Conservation (phyloP, 495 filamentous ascomycete species). For the Neurospora sp. region DNA sequence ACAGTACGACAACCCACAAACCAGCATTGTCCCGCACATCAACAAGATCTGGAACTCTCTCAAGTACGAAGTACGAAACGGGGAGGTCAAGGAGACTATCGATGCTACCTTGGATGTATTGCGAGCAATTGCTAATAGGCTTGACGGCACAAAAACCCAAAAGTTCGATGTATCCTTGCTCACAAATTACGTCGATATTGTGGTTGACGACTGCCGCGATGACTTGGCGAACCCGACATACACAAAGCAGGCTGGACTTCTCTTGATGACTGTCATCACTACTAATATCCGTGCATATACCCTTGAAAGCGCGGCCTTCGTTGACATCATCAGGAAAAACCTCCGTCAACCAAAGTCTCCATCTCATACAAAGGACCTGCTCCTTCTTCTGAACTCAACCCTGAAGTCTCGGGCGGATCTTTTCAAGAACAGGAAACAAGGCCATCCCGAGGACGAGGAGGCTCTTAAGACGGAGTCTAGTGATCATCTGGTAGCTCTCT, state of each 20-base stretch:
- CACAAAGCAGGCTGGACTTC: slow-evolving; percentile 32
- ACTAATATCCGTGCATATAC: slow-evolving; percentile 23
- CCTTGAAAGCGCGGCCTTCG: slow-evolving; percentile 20
- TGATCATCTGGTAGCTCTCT: slow-evolving; percentile 15
- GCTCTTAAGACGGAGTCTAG: slow-evolving; percentile 10
- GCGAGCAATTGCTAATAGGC: slow-evolving; percentile 27
- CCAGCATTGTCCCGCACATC: slow-evolving; percentile 30
- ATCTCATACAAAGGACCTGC: slow-evolving; percentile 30
- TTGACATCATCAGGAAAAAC: slow-evolving; percentile 28
- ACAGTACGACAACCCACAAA: slow-evolving; percentile 28
- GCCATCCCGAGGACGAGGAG: slow-evolving; percentile 16
- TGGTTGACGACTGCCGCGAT: slow-evolving; percentile 32
- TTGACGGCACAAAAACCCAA: slow-evolving; percentile 22
- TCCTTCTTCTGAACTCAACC: slow-evolving; percentile 31
- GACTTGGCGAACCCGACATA: slow-evolving; percentile 36
- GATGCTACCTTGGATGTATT: slow-evolving; percentile 38
- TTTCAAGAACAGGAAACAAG: slow-evolving; percentile 11
- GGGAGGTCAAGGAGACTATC: slow-evolving; percentile 40
- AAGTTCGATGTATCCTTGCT: slow-evolving; percentile 25
- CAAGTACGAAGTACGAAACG: slow-evolving; percentile 50
- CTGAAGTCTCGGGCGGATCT: slow-evolving; percentile 27
- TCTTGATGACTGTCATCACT: slow-evolving; percentile 34
- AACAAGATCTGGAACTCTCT: slow-evolving; percentile 42
- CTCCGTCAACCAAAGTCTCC: slow-evolving; percentile 30
- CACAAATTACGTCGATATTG: slow-evolving; percentile 24